A percentile compares a stretch with the other conserved stretches of the same genome.
Evolutionary conservation across 2,329 filamentous ascomycete species (phyloP).

Genomic region (Aspergillus tubingensis): DNA sequence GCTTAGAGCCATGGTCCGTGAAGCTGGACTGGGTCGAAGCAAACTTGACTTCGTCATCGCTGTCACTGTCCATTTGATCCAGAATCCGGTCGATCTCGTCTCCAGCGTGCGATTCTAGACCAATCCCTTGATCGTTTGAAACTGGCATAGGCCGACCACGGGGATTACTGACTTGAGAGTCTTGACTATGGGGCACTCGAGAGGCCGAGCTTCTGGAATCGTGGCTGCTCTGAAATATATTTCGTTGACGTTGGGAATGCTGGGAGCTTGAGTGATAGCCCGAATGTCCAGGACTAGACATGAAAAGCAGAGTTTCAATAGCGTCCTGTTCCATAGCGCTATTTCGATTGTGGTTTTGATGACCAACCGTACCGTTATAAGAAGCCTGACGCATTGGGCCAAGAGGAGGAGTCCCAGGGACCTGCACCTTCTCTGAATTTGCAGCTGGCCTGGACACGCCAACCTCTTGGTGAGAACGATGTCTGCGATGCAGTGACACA

Average conservation of each 20-base stretch:
- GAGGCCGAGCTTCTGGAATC: slow-evolving; percentile 23
- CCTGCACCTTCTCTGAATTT: slow-evolving; percentile 22
- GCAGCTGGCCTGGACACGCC: slow-evolving; percentile 22
- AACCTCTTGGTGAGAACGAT: slow-evolving; percentile 37
- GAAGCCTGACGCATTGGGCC: slow-evolving; percentile 27
- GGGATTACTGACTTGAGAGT: slow-evolving; percentile 22
- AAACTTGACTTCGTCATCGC: slow-evolving; percentile 32
- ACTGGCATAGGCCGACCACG: not conserved
- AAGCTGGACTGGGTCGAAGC: slow-evolving; percentile 1
- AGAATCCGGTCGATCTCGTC: slow-evolving; percentile 45
- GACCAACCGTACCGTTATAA: slow-evolving; percentile 20
- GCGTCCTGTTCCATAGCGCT: slow-evolving; percentile 53
- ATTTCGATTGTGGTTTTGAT: slow-evolving; percentile 43
- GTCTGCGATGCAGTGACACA: slow-evolving; percentile 31
- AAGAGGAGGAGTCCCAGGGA: slow-evolving; percentile 37
- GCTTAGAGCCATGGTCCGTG: not conserved
- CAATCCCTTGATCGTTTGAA: slow-evolving; percentile 15
- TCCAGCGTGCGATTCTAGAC: slow-evolving; percentile 36
- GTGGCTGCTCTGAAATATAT: slow-evolving; percentile 27
- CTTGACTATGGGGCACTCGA: slow-evolving; percentile 15
- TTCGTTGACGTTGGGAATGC: slow-evolving; percentile 29
- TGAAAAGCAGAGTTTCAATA: slow-evolving; percentile 53
- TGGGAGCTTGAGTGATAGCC: slow-evolving; percentile 45
- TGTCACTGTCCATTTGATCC: slow-evolving; percentile 45
- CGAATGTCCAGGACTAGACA: slow-evolving; percentile 53